Base-by-base conservation (phyloP, 768 basidiomycete genomes). In the Tubosaeta sp. region DNA sequence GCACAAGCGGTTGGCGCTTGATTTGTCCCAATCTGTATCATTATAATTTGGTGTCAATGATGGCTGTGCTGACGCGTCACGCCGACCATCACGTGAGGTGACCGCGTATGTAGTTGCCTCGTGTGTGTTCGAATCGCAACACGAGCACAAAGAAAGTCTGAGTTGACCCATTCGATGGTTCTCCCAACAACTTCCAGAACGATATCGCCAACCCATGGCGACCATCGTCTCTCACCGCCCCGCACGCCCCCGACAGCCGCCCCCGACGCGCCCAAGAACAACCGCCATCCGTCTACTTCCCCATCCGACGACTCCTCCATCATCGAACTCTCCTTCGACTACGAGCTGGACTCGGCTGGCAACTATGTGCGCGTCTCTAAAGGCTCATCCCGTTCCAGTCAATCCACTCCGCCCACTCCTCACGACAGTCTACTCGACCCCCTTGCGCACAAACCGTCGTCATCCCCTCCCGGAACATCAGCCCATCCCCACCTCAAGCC, bases 301-400 rank as follows among this genome's bases (percentile, higher is more conserved):
- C 69, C 70, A 46, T 77, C 76, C 4, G 77, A 78, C 46, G 75
- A 77, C 37, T 75, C 76, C 1, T 74, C 73, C 2, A 63, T 77
- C 47, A 70, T 74, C 12, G 76, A 79, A 35, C 74, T 78, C 52
- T 78, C 76, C 3, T 78, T 78, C 50, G 72, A 73, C 55, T 78
- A 78, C 39, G 73, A 75, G 46, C 65, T 67, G 26, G 73, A 78
- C 59, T 73, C 75, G 1, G 67, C 70, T 2, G 77, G 77, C 5
- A 73, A 78, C 54, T 71, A 70, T 56, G 71, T 78, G 11, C 77
- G 77, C 42, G 56, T 76, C 34, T 76, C 78, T 19, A 78, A 78
- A 56, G 72, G 73, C 33, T 71, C 66, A 26, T 64, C 71, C 39
- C 70, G 70, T 39, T 68, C 74, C 27, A 63, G 48, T 32, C 64